These are phyloP conservation scores for Fraxinus americana DNA, from an alignment of 257 asterid species.

Conservation along the genomic window DNA sequence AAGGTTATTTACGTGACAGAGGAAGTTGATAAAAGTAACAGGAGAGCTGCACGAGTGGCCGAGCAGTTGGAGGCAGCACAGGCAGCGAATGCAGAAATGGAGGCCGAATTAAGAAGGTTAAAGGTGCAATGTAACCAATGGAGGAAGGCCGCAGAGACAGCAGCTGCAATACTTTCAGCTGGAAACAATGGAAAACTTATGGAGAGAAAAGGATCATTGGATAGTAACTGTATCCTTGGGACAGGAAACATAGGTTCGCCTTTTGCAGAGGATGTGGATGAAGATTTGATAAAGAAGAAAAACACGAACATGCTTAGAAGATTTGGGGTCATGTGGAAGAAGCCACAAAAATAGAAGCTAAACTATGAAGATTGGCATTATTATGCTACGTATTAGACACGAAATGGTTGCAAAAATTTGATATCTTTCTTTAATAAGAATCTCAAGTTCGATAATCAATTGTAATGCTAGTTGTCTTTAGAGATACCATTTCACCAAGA, in stretches of 20 bases:
- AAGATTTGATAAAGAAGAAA: constrained; percentile 74
- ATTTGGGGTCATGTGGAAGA: constrained; percentile 90
- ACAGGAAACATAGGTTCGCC: constrained; percentile 57
- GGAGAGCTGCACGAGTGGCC: constrained; percentile 43
- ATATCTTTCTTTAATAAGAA: neutral
- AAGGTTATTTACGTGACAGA: constrained; percentile 53
- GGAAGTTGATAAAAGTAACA: constrained; percentile 69
- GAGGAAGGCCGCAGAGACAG: constrained; percentile 98
- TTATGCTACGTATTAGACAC: too few relatives aligned
- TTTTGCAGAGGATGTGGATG: constrained; percentile 68
- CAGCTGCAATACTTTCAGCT: constrained; percentile 79
- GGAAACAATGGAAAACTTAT: constrained; percentile 67
- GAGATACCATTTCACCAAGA: too few relatives aligned
- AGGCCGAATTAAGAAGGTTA: constrained; percentile 68
- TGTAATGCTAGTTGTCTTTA: too few relatives aligned
- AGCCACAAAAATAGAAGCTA: constrained; percentile 62
- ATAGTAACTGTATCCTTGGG: constrained; percentile 58
- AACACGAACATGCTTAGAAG: constrained; percentile 75
- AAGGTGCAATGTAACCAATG: constrained; percentile 93
- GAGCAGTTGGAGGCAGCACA: constrained; percentile 81
- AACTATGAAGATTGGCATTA: neutral
- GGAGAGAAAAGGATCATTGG: constrained; percentile 85
- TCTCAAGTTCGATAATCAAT: neutral
- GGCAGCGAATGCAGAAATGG: constrained; percentile 73
- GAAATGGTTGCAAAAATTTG: neutral